These are phyloP conservation scores for Scytalidium sp. DNA, from an alignment of 2,329 filamentous ascomycete species.

Conservation along the genomic window DNA sequence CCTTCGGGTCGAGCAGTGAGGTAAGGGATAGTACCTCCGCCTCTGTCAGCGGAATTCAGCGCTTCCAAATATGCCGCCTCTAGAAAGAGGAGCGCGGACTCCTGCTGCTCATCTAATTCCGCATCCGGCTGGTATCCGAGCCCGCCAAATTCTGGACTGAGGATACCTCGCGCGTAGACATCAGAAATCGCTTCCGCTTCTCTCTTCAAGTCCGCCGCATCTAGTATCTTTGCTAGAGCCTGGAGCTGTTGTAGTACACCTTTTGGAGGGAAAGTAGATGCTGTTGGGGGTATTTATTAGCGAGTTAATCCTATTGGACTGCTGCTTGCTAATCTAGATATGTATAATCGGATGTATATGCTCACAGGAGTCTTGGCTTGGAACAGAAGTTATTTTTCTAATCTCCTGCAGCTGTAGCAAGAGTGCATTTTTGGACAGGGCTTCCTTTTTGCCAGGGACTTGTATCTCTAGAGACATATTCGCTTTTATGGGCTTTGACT, in stretches of 20 bases:
- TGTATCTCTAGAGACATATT: background rate
- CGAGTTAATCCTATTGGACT: background rate
- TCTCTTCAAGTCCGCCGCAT: slow-evolving; percentile 6
- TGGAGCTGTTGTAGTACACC: background rate
- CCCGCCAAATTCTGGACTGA: slow-evolving; percentile 23
- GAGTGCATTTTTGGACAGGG: background rate
- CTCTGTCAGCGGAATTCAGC: slow-evolving; percentile 3
- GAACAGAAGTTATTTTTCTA: background rate
- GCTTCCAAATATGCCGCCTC: slow-evolving; percentile 18
- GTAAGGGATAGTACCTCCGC: background rate
- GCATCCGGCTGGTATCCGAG: slow-evolving; percentile 15
- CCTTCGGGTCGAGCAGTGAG: background rate
- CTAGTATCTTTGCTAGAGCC: slow-evolving; percentile 7
- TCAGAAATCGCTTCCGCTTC: slow-evolving; percentile 20
- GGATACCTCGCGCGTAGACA: slow-evolving; percentile 16
- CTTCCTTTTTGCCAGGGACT: background rate
- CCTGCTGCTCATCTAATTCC: slow-evolving; percentile 11
- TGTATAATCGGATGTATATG: too few species aligned
- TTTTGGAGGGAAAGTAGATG: background rate
- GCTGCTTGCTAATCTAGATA: too few species aligned
- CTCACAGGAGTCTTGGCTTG: too few species aligned
- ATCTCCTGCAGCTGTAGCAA: background rate
- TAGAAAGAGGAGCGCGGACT: slow-evolving; percentile 23
- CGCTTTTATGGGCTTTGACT: too few species aligned
- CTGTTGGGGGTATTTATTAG: background rate